Base-by-base conservation (phyloP, 2,329 filamentous ascomycete species). In the Microdochium trichocladiopsis region DNA sequence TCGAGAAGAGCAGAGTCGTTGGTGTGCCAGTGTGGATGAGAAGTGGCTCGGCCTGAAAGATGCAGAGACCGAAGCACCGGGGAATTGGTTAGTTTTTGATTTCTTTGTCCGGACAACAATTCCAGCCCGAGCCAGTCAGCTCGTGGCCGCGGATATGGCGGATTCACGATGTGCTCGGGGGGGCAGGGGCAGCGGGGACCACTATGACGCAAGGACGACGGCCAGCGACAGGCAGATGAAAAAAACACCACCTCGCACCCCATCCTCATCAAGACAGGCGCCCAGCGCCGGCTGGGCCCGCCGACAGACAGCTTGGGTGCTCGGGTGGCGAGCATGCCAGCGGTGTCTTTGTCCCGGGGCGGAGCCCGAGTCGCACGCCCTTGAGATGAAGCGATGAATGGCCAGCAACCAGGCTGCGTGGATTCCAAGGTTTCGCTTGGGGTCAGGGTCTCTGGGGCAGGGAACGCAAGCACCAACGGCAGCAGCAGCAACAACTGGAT, bases 1-100 rank as follows among this genome's bases (percentile, higher is more conserved):
- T 54, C 55, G 48, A 57, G 53, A 45, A 55, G 49, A 33, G 58
- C 51, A 47, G 61, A 58, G 49, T 66, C 61, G 53, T 60, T 58
- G 41, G 52, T 25, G 48, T 45, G 41, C 41, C 18, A 18, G 18
- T 45, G 41, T 22, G 41, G 12, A 23, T 45, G 41, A 45, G 18
- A 22, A 22, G 41, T 22, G 41, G 41, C 41, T 22, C 41, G 41
- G 16, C 41, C 41, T 45, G 18, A 10, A 23, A 45, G 41, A 3
- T 22, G 41, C 21, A 18, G 18, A 45, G 41, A 45, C 10, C 9
- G 18, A 23, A 8, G 41, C 14, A 22, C 11, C n/a, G 8, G 36
- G 36, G 36, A 6, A 41, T 41, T 41, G 36, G 36, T 41, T 16
- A 41, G 36, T 41, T 45, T 31, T 22, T 22, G 41, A 45, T 45